phyloP scores from a whole-genome alignment of 2,329 filamentous ascomycete species.

The Diaporthe amygdali region DNA sequence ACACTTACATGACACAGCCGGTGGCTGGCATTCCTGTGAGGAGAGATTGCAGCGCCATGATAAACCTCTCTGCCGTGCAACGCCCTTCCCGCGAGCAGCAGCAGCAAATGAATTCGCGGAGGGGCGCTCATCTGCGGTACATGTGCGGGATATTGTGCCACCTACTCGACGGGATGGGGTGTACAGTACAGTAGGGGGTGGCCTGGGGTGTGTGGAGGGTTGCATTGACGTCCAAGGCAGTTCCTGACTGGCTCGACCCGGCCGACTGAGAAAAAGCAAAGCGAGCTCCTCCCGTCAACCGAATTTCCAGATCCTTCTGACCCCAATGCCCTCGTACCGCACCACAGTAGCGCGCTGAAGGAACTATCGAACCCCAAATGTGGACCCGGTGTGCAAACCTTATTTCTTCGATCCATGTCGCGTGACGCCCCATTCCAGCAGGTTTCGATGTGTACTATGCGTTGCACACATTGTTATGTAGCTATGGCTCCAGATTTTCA shows the following conservation, averaged over 20 bases:
- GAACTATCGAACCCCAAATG: not conserved
- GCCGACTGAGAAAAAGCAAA: conserved; percentile 7
- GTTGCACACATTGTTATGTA: not conserved
- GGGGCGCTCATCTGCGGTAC: not conserved
- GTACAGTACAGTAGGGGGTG: not conserved
- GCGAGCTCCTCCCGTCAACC: conserved; percentile 10
- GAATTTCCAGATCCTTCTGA: conserved; percentile 14
- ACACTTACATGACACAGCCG: not conserved
- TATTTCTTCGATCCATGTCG: not conserved
- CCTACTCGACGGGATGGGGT: not conserved
- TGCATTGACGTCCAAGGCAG: not conserved
- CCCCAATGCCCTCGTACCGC: not conserved
- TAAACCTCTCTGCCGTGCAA: not conserved
- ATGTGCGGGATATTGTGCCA: conserved; percentile 10
- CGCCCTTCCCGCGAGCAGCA: not conserved
- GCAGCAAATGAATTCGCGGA: not conserved
- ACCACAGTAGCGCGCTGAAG: not conserved
- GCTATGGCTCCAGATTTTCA: not conserved
- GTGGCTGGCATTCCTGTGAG: not conserved
- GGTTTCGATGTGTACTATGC: not conserved
- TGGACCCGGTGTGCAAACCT: conserved; percentile 5
- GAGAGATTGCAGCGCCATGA: not conserved
- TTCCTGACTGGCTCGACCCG: conserved; percentile 11
- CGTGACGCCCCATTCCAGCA: not conserved
- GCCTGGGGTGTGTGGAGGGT: not conserved